These are phyloP conservation scores for Garcia nutans DNA, from an alignment of 345 rosid genomes.

Conservation along the genomic window DNA sequence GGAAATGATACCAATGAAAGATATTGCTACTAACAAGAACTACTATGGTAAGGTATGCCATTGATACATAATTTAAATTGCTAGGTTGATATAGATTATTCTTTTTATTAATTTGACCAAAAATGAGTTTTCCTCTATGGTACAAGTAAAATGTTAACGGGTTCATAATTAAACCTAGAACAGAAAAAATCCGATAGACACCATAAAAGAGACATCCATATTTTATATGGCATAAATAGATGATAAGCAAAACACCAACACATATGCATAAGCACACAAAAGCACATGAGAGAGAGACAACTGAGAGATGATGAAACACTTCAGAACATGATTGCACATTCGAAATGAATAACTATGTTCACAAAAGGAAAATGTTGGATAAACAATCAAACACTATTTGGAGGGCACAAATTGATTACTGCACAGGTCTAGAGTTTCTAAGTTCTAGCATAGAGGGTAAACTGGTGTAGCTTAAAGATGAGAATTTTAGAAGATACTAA, in stretches of 20 bases:
- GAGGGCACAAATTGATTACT: neutral
- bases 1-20: neutral
- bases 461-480: neutral
- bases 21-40: neutral
- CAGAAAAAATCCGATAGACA: no score
- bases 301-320: no score
- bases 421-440: neutral
- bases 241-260: neutral
- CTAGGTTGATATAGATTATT: neutral
- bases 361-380: neutral
- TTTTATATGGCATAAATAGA: no score
- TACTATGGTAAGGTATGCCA: neutral
- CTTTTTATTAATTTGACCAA: no score
- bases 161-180: no score
- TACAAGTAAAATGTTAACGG: no score
- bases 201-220: no score
- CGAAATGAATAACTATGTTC: neutral
- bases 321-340: neutral
- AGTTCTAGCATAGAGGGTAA: neutral
- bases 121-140: no score
- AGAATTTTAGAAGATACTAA: neutral
- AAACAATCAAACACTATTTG: neutral
- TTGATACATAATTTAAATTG: neutral
- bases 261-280: neutral
- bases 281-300: neutral